Evolutionary conservation across 306 rosid species (phyloP).

Genomic region (Albizia julibrissin): DNA sequence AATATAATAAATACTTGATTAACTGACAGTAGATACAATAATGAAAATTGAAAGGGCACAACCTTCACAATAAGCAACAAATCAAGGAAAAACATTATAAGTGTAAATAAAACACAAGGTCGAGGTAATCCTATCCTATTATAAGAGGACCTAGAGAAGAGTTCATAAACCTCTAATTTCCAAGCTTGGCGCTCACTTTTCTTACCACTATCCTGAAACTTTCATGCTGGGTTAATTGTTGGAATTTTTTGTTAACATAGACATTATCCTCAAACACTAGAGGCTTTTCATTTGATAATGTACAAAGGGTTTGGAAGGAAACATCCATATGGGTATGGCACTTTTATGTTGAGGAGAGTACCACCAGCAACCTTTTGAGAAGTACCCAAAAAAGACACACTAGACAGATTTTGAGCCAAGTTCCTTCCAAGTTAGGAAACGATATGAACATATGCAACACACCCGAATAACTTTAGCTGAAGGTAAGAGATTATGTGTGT

Average conservation of each 20-base stretch:
- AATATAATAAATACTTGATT: constrained; percentile 4
- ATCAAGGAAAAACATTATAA: neutral
- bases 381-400: neutral
- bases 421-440: neutral
- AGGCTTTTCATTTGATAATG: neutral
- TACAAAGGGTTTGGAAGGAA: neutral
- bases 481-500: neutral
- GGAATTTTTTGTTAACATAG: neutral
- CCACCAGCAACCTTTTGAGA: neutral
- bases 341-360: neutral
- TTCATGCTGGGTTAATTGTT: neutral
- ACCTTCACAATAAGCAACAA: neutral
- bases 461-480: neutral
- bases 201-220: neutral
- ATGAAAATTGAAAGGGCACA: constrained; percentile 1
- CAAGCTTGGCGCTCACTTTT: neutral
- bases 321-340: neutral
- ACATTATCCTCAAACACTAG: neutral
- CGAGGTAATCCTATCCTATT: constrained; percentile 13
- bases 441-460: neutral
- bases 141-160: constrained; percentile 8
- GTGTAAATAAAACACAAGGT: neutral
- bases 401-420: neutral
- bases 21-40: constrained; percentile 2
- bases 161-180: neutral